A percentile compares a stretch with the other conserved stretches of the same genome.
These are phyloP conservation scores for Scorias spongiosa DNA, from an alignment of 2,329 filamentous ascomycete genomes.

Conservation along the genomic window DNA sequence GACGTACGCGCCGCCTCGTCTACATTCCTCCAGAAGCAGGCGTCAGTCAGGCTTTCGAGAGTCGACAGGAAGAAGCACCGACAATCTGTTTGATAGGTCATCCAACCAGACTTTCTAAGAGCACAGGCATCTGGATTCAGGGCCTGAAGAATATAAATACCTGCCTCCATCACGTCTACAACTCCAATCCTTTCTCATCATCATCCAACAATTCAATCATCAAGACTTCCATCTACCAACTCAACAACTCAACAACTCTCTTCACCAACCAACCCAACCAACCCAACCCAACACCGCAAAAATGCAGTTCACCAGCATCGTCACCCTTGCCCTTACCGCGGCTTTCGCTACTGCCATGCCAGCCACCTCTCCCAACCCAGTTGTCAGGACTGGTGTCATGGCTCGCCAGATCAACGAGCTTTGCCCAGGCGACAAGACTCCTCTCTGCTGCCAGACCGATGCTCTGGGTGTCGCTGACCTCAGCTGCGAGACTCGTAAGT, in stretches of 20 bases:
- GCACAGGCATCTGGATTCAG: too few species aligned
- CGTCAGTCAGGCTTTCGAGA: too few species aligned
- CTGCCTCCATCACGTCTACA: background rate
- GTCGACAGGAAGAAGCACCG: too few species aligned
- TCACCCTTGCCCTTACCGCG: constrained; percentile 4
- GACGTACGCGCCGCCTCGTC: too few species aligned
- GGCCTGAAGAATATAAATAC: too few species aligned
- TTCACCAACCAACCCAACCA: too few species aligned
- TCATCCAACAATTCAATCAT: background rate
- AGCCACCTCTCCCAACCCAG: background rate
- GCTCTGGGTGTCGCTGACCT: constrained; percentile 5
- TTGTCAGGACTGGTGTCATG: constrained; percentile 1
- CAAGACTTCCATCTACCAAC: background rate
- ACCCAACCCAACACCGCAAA: background rate
- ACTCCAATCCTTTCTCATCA: background rate
- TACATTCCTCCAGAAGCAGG: too few species aligned
- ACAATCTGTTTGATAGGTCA: too few species aligned
- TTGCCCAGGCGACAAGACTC: constrained; percentile 7
- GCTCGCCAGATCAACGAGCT: constrained; percentile 1
- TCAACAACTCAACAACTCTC: too few species aligned
- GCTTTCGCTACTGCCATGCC: constrained; percentile 5
- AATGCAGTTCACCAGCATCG: constrained; percentile 6
- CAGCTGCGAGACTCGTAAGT: constrained; percentile 6
- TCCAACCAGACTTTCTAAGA: too few species aligned
- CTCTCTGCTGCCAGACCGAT: constrained; percentile 8